Percentiles rank a stretch among this genome's conserved stretches.
These are phyloP conservation scores for Aspergillus phoenicis DNA, from an alignment of 2,329 filamentous ascomycete species.

Conservation along the genomic window DNA sequence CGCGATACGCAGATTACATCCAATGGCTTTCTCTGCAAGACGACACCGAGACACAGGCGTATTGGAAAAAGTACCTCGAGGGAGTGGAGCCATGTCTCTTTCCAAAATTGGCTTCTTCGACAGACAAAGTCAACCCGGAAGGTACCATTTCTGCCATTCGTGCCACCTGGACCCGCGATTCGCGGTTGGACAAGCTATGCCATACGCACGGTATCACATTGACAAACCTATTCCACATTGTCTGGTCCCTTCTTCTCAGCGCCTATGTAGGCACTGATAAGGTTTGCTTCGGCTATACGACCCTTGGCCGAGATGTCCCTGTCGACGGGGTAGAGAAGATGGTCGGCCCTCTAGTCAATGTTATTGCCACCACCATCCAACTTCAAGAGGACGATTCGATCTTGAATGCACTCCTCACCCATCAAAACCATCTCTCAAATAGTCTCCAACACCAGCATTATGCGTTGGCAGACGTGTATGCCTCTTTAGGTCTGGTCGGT, in stretches of 20 bases:
- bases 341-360: neutral
- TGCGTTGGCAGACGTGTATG: neutral
- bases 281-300: conserved; percentile 45
- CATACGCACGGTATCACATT: conserved; percentile 20
- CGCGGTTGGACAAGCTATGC: conserved; percentile 2
- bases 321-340: conserved; percentile 31
- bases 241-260: conserved; percentile 43
- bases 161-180: neutral
- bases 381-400: neutral
- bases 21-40: neutral
- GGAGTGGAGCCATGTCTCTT: conserved; percentile 8
- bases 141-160: neutral
- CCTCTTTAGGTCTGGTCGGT: neutral
- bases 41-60: conserved; percentile 19
- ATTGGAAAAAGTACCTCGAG: conserved; percentile 22
- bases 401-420: neutral
- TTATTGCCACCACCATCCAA: neutral
- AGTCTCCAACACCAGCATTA: neutral
- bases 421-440: neutral
- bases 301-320: conserved; percentile 42
- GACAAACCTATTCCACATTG: conserved; percentile 40
- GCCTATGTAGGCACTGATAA: conserved; percentile 40
- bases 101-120: neutral
- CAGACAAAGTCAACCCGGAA: neutral
- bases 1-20: neutral